Evolutionary conservation across 129 eudicot species (phyloP).

Genomic region (Rutidosis leptorrhynchoides): DNA sequence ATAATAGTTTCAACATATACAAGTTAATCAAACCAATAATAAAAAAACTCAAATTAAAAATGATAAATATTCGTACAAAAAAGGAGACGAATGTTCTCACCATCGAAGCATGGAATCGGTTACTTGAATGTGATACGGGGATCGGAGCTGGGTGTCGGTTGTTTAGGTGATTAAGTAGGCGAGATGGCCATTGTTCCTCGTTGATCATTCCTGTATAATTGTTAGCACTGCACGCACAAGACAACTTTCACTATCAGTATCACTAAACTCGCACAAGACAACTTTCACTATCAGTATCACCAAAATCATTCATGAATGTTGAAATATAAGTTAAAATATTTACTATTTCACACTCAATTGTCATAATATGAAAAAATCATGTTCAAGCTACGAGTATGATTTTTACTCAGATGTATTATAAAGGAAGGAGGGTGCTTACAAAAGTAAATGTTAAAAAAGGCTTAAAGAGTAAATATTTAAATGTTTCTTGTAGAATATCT

Average conservation of each 20-base stretch:
- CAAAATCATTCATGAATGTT: background rate
- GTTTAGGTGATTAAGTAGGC: background rate
- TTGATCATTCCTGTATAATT: background rate
- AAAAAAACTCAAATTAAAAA: background rate
- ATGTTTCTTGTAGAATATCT: too few species aligned
- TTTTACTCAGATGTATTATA: too few species aligned
- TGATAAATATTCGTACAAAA: background rate
- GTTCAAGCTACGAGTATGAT: too few species aligned
- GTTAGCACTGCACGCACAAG: constrained; percentile 11
- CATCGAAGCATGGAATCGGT: background rate
- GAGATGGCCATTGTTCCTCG: background rate
- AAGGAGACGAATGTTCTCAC: constrained; percentile 11
- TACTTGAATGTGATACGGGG: background rate
- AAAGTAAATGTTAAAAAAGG: too few species aligned
- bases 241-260: background rate
- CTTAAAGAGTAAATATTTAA: too few species aligned
- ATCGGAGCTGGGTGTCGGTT: background rate
- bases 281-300: background rate
- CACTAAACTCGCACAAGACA: background rate
- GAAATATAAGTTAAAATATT: background rate
- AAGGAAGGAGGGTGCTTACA: too few species aligned
- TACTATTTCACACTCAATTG: background rate
- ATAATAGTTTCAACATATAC: background rate
- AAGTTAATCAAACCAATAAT: background rate
- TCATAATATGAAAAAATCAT: background rate